These are phyloP conservation scores for Artemisia argyi DNA, from an alignment of 129 eudicot species.

Conservation along the genomic window DNA sequence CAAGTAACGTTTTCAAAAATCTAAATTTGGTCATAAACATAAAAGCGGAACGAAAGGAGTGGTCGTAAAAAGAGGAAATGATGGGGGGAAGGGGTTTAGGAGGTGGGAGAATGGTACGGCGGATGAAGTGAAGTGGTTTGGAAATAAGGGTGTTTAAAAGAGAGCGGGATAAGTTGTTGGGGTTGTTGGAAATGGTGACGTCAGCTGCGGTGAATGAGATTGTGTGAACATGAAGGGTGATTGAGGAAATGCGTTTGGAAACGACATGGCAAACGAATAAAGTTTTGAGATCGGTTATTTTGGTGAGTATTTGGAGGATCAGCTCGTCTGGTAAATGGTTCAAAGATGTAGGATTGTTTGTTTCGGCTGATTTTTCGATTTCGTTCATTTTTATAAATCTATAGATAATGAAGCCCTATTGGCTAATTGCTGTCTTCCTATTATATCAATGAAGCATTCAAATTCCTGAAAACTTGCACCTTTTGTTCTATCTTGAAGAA, in stretches of 20 bases:
- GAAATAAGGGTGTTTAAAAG: conserved; percentile 21
- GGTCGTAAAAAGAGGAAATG: too few relatives aligned
- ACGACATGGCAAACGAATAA: not conserved
- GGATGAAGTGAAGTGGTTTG: conserved; percentile 29
- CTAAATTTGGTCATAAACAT: too few relatives aligned
- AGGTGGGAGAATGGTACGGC: conserved; percentile 24
- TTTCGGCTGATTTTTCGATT: conserved; percentile 3
- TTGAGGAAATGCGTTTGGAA: conserved; percentile 34
- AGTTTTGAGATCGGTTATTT: conserved; percentile 29
- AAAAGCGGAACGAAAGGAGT: too few relatives aligned
- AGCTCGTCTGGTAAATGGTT: conserved; percentile 38
- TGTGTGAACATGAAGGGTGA: conserved; percentile 29
- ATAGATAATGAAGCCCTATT: too few relatives aligned
- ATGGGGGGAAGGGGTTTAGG: too few relatives aligned
- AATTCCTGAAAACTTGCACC: too few relatives aligned
- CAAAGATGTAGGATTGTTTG: conserved; percentile 7
- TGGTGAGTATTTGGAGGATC: conserved; percentile 26
- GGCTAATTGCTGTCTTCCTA: too few relatives aligned
- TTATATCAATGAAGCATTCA: too few relatives aligned
- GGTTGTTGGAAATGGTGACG: not conserved
- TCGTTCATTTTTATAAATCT: conserved; percentile 9
- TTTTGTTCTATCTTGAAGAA: too few relatives aligned
- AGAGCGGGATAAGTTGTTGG: conserved; percentile 13
- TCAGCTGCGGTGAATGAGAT: conserved; percentile 25
- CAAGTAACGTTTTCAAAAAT: too few relatives aligned